Evolutionary conservation across 2,329 filamentous ascomycete species (phyloP), one percentile per base, ranked within the genome.

Genomic region (Sporothrix luriei): DNA sequence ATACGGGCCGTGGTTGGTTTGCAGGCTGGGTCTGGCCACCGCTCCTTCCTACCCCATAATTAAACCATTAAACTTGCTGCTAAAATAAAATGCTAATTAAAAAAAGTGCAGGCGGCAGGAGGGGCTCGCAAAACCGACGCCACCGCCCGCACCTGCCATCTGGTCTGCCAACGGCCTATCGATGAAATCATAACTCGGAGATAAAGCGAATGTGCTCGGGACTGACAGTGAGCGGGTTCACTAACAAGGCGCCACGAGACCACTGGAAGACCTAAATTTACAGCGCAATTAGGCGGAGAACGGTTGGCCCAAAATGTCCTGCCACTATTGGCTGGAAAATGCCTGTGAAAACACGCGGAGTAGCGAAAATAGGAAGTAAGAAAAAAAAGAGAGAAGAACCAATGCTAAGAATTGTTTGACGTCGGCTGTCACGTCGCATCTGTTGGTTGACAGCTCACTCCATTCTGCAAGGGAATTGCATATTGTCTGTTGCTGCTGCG

Each of bases 281-380:
- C 68, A 66, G 52, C 46, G 55, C 62, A 33, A 21, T 40, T 55
- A 61, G 40, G 40, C 29, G 43, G 24, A 21, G 13, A 13, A 24
- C 43, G 14, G 11, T 43, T 16, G 19, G 64, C 16, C 64, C 10
- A 46, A 67, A 70, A 67, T 70, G 46, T 19, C 38, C 24, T n/a
- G 16, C 5, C 38, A 19, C 33, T 19, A 70, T 70, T 70, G 68
- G 68, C 68, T 49, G 11, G 68, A 29, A 43, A 40, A 21, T 26
- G 54, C 67, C 49, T 70, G 21, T 57, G n/a, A 59, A 70, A 68
- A 70, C n/a, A 49, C 65, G 57, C 54, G 67, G 68, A 38, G 51
- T 13, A 55, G 46, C 26, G 29, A 68, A 55, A 70, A 55, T 21
- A 51, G 46, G 55, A 51, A 55, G 40, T 29, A 49, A 52, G 24